phyloP scores from a whole-genome alignment of 2,329 filamentous ascomycete species.

The Colletotrichum sansevieriae region DNA sequence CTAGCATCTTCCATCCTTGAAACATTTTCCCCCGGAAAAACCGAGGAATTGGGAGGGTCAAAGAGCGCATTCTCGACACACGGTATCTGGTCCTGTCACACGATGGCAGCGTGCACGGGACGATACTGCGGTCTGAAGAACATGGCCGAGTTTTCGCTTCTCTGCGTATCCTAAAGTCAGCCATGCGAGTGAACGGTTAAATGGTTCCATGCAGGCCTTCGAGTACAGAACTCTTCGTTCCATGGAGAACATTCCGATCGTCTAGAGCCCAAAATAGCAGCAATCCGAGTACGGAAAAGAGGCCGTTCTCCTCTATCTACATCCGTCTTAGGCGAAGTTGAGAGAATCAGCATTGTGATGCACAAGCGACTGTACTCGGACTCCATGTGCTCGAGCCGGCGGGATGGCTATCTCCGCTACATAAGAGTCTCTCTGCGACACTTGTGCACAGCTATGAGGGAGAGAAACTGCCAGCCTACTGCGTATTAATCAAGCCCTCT shows the following conservation, averaged over 20 bases:
- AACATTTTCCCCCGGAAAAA: neutral
- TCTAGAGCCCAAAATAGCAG: neutral
- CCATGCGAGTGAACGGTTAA: neutral
- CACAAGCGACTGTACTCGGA: conserved; percentile 5
- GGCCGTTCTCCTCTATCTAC: neutral
- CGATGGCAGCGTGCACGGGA: conserved; percentile 19
- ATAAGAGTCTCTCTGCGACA: conserved; percentile 10
- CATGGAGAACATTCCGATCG: neutral
- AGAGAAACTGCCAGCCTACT: conserved; percentile 6
- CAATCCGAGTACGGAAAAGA: neutral
- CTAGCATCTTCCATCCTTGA: conserved; percentile 4
- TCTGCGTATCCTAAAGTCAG: neutral
- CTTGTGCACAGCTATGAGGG: neutral
- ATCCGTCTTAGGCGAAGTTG: neutral
- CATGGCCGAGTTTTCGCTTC: neutral
- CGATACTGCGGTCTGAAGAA: neutral
- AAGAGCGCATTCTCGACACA: conserved; percentile 1
- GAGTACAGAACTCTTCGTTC: neutral
- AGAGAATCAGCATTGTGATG: neutral
- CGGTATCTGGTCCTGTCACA: conserved; percentile 12
- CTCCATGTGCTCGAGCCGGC: conserved; percentile 16
- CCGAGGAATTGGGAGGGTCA: conserved; percentile 4
- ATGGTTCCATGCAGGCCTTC: neutral
- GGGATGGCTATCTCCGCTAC: neutral
- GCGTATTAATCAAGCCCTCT: neutral